Base-by-base conservation (phyloP, 164 flowering plant species). In the Santalum album region DNA sequence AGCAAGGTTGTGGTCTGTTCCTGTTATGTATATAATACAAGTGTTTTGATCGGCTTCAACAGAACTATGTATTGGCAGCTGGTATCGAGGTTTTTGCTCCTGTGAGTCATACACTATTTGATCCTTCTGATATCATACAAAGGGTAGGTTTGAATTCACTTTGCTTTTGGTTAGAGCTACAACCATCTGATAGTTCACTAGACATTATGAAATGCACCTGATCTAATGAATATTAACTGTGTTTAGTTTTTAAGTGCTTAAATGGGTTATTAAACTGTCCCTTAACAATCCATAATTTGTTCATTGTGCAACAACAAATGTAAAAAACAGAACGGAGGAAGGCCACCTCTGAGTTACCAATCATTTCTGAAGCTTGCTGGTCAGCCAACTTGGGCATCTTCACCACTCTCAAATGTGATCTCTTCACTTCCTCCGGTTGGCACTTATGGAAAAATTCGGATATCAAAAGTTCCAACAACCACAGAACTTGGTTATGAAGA, bases 71-170 rank as follows among this genome's bases (percentile, higher is more conserved):
- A 22, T 72, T 78, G 57, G 47, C 67, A 21, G 68, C 79, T 61
- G 87, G 90, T 46, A 74, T 91, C 49, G 94, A 88, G 59, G 75
- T 86, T 50, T 86, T 77, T 63, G 77, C 87, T 55, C 98, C 96
- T 22, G 94, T 91, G 57, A 91, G 95, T 55, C 98, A 91, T 65
- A 91, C 98, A 7, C 83, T 91, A 7, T 88, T 84, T 62, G 69
- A 81, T 69, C 96, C 95, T 55, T 77, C 73, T 57, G 90, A 81
- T 48, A 78, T 91, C 43, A 81, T 91, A 50, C 55, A 66, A 27
- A 86, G 78, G 90, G 96, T 84, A 58, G 19, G 60, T 45, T 58
- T 7, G 17, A 22, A 22, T 9, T 29, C 9, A 9, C 9, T 29
- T 29, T 29, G 34, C 6, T 9, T 29, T 29, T 29, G 34, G 34